These are phyloP conservation scores for Metarhizium rileyi DNA, from an alignment of 2,329 filamentous ascomycete species.

Conservation along the genomic window DNA sequence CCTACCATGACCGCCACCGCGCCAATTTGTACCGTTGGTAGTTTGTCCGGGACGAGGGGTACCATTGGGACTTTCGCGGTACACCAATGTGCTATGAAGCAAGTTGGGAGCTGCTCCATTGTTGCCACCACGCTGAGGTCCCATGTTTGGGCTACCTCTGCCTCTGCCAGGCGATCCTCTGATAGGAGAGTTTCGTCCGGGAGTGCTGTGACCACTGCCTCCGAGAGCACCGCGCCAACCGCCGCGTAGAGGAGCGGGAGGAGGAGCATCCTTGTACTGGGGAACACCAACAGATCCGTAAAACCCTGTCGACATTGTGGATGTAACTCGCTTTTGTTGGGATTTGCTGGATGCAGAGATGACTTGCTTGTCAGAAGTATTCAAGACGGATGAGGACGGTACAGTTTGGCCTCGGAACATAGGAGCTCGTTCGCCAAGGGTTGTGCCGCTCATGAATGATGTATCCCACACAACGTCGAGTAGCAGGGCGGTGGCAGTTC, in stretches of 20 bases:
- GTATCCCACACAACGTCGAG: slow-evolving; percentile 90
- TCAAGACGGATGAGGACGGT: slow-evolving; percentile 76
- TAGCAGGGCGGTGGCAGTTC: slow-evolving; percentile 70
- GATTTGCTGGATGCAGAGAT: slow-evolving; percentile 51
- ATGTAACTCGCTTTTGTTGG: slow-evolving; percentile 39
- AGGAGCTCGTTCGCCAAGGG: slow-evolving; percentile 79
- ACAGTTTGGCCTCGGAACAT: slow-evolving; percentile 93
- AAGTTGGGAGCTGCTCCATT: slow-evolving; percentile 25
- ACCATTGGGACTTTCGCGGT: slow-evolving; percentile 31
- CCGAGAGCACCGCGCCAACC: slow-evolving; percentile 48
- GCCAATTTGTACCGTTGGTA: slow-evolving; percentile 16
- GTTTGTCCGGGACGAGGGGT: slow-evolving; percentile 16
- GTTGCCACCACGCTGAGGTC: slow-evolving; percentile 22
- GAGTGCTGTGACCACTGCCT: slow-evolving; percentile 28
- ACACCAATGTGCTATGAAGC: slow-evolving; percentile 43
- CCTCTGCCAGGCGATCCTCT: slow-evolving; percentile 27
- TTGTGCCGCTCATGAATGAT: slow-evolving; percentile 95
- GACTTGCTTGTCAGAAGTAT: slow-evolving; percentile 74
- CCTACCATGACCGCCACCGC: slow-evolving; percentile 21
- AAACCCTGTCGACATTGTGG: slow-evolving; percentile 43
- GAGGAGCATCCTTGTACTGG: slow-evolving; percentile 50
- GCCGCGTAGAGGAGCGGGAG: slow-evolving; percentile 45
- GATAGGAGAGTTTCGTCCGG: slow-evolving; percentile 23
- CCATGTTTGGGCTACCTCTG: slow-evolving; percentile 30
- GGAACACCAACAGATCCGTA: slow-evolving; percentile 47